Evolutionary conservation across 495 filamentous ascomycete genomes (phyloP).

Genomic region (Halenospora varia): DNA sequence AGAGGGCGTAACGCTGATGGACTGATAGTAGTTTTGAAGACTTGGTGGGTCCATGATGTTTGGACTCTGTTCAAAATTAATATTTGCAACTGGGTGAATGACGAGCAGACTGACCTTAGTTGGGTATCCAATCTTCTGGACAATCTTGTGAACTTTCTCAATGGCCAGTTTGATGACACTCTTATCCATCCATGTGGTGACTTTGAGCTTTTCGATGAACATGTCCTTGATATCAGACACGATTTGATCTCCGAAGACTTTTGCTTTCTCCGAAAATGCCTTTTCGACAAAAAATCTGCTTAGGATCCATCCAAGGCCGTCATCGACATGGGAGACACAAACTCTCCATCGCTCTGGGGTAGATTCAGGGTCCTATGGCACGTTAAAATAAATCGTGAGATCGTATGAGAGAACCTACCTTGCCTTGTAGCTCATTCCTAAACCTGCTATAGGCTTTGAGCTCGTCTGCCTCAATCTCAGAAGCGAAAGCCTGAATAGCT

Average conservation of each 20-base stretch:
- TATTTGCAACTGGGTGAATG: background rate
- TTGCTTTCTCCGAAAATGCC: slow-evolving; percentile 59
- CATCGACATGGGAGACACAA: slow-evolving; percentile 55
- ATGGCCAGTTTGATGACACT: slow-evolving; percentile 58
- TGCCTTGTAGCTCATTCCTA: slow-evolving; percentile 51
- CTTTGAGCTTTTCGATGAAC: slow-evolving; percentile 56
- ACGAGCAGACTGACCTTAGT: slow-evolving; percentile 36
- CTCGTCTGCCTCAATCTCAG: slow-evolving; percentile 52
- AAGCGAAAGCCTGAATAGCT: slow-evolving; percentile 47
- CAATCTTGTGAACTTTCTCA: slow-evolving; percentile 66
- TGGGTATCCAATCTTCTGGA: slow-evolving; percentile 72
- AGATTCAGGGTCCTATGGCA: slow-evolving; percentile 52
- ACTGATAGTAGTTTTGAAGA: slow-evolving; percentile 54
- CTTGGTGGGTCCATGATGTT: slow-evolving; percentile 56
- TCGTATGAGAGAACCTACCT: slow-evolving; percentile 8
- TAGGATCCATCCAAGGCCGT: slow-evolving; percentile 49
- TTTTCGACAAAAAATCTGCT: slow-evolving; percentile 67
- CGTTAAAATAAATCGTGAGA: slow-evolving; percentile 7
- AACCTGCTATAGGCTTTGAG: slow-evolving; percentile 56
- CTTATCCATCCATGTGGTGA: slow-evolving; percentile 65
- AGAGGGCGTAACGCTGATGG: slow-evolving; percentile 45
- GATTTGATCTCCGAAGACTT: slow-evolving; percentile 64
- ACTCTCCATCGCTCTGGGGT: slow-evolving; percentile 66
- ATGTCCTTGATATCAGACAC: slow-evolving; percentile 64
- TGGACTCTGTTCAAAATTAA: slow-evolving; percentile 37